Evolutionary conservation across 805 yeast genomes (phyloP), one percentile per base, ranked within the genome.

Genomic region (Ogataea pilisensis): DNA sequence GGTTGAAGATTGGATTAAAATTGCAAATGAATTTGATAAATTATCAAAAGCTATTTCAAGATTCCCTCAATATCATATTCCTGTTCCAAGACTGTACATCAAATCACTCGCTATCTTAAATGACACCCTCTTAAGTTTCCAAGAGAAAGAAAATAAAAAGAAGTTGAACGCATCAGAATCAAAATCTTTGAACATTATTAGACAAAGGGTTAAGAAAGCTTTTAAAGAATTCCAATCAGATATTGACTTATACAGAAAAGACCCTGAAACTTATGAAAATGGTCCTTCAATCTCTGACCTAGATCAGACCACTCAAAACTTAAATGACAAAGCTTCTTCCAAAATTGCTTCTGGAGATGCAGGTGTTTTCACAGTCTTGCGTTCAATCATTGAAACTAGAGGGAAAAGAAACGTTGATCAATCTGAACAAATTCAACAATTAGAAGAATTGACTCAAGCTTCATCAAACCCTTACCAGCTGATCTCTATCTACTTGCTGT

Each of bases 321-420:
- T n/a, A n/a, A n/a, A n/a, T n/a, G n/a, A n/a, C n/a, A n/a, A n/a
- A n/a, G n/a, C n/a, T n/a, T n/a, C n/a, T n/a, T n/a, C n/a, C n/a
- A n/a, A n/a, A n/a, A n/a, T n/a, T n/a, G n/a, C n/a, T n/a, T n/a
- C n/a, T n/a, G 22, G 32, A 13, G 46, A 41, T 42, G 71, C 68
- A 14, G 73, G 70, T 42, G 80, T 89, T 42, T 88, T 90, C 70
- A 70, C 80, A 42, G 78, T 85, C 27, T 73, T 93, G 61, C 76
- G 82, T 61, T 65, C 78, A 40, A 80, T 93, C 42, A 69, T 85
- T 45, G 98, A 93, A 65, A 74, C 89, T 37, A 82, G 99, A 69
- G 99, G 99, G 72, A 90, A 90, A 73, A 91, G 87, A 73, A 89
- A 87, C 63, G 84, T 88, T 48, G 96, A 91, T 63, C 78, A 82